Percentiles rank a stretch among this genome's conserved stretches.
phyloP scores from a whole-genome alignment of 208 protist genomes.

The Wallacemonas sp. region DNA sequence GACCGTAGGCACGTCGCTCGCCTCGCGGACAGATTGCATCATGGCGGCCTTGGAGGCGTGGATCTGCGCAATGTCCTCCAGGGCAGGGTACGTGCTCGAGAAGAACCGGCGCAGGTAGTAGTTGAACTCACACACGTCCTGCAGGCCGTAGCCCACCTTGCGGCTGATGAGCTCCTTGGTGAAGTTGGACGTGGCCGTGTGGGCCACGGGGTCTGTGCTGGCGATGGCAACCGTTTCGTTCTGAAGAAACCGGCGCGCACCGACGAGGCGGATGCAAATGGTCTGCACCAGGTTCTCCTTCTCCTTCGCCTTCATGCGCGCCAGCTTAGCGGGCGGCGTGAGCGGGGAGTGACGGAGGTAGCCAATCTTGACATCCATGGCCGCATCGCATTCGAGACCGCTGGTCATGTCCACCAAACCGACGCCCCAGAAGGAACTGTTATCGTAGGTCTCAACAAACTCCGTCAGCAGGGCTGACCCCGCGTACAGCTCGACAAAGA shows the following conservation, averaged over 20 bases:
- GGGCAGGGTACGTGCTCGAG: conserved; percentile 23
- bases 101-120: conserved; percentile 45
- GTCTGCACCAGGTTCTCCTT: conserved; percentile 34
- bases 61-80: conserved; percentile 10
- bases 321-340: conserved; percentile 57
- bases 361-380: conserved; percentile 83
- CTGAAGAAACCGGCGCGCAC: conserved; percentile 42
- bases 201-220: neutral
- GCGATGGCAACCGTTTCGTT: neutral
- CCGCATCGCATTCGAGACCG: conserved; percentile 42
- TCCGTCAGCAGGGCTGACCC: conserved; percentile 26
- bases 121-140: conserved; percentile 33
- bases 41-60: conserved; percentile 6
- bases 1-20: neutral
- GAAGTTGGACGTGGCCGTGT: neutral
- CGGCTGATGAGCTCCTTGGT: conserved; percentile 15
- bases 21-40: conserved; percentile 8
- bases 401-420: conserved; percentile 63
- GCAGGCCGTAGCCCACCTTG: conserved; percentile 45
- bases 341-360: conserved; percentile 67
- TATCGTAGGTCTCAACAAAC: conserved; percentile 44
- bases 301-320: conserved; percentile 51
- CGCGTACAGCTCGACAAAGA: conserved; percentile 45
- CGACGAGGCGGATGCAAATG: conserved; percentile 59
- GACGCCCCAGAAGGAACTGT: conserved; percentile 42